Percentiles rank a stretch among this genome's conserved stretches.
Conservation (phyloP, 2,329 filamentous ascomycete species). For the Arthrobotrys megalospora region DNA sequence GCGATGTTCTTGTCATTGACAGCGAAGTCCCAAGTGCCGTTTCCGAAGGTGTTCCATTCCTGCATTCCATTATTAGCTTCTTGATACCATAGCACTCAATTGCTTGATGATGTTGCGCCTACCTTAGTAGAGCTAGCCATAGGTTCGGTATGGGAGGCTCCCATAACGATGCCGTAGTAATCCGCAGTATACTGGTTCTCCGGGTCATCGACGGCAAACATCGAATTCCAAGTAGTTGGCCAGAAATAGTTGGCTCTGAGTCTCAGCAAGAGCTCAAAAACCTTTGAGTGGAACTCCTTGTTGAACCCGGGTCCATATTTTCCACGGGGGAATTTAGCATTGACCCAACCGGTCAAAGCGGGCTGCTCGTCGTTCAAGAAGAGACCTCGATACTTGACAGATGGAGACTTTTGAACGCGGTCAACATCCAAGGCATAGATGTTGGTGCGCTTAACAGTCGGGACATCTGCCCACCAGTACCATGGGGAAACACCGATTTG, state of each 20-base stretch:
- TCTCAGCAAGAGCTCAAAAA: slow-evolving; percentile 80
- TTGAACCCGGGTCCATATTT: slow-evolving; percentile 70
- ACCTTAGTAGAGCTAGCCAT: slow-evolving; percentile 74
- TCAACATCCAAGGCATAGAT: slow-evolving; percentile 73
- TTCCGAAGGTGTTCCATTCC: slow-evolving; percentile 69
- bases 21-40: slow-evolving; percentile 79
- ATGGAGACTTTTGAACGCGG: slow-evolving; percentile 74
- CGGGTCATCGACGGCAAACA: slow-evolving; percentile 80
- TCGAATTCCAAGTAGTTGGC: slow-evolving; percentile 80
- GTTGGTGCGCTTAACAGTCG: slow-evolving; percentile 70
- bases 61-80: slow-evolving; percentile 6
- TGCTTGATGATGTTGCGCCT: slow-evolving; percentile 62
- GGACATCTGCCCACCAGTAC: slow-evolving; percentile 79
- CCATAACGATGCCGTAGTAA: slow-evolving; percentile 81
- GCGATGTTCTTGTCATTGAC: slow-evolving; percentile 79
- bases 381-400: slow-evolving; percentile 78
- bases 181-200: slow-evolving; percentile 79
- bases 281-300: slow-evolving; percentile 77
- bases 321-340: slow-evolving; percentile 71
- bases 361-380: slow-evolving; percentile 81
- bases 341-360: slow-evolving; percentile 77
- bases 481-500: slow-evolving; percentile 81
- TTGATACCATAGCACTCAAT: slow-evolving; percentile 66
- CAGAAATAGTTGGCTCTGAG: slow-evolving; percentile 82
- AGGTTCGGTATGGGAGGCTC: slow-evolving; percentile 81